Base-by-base conservation (phyloP, 2,329 filamentous ascomycete species). In the Phyllosticta capitalensis region DNA sequence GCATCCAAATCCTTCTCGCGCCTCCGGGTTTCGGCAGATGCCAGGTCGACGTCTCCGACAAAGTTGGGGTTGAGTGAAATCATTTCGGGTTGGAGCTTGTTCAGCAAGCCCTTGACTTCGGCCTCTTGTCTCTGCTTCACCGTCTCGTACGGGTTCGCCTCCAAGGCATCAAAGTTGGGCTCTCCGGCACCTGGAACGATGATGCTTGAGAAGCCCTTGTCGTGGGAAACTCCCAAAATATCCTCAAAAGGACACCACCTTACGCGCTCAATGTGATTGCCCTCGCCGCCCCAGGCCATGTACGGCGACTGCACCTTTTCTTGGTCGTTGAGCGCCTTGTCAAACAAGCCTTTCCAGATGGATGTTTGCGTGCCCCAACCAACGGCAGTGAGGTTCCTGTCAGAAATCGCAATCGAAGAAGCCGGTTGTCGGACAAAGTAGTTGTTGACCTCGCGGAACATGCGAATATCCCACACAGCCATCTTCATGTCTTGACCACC, bases 11-110 rank as follows among this genome's bases (percentile, higher is more conserved):
- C 88, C 69, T 83, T 85, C 68, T 95, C 90, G 24, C 84, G 85
- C 68, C 85, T 81, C 54, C 87, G 81, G 77, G 94, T 86, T 76
- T 89, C 82, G 62, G 92, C 85, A 38, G 87, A 90, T 55, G 89
- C 83, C 60, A 91, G 78, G 71, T 99, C 92, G 30, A 99, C 80
- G 65, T 86, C 90, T 59, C 94, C 94, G 67, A 99, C 84, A 70
- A 91, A 95, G 73, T 94, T 88, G 65, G 94, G 92, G 70, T 99
- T 87, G 21, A 99, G 79, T 1, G 90, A 89, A 63, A 99, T 99
- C 90, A 97, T 99, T 70, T 96, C 92, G 3, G 94, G 92, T 68
- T 92, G 85, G 54, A 99, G 80, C 78, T 99, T 99, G 80, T 95
- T 95, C 67, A 99, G 83, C 64, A 99, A 80, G 12, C 83, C 80